Conservation (phyloP, 371 early-diverging fungal genomes). For the Haplosporangium sp. region DNA sequence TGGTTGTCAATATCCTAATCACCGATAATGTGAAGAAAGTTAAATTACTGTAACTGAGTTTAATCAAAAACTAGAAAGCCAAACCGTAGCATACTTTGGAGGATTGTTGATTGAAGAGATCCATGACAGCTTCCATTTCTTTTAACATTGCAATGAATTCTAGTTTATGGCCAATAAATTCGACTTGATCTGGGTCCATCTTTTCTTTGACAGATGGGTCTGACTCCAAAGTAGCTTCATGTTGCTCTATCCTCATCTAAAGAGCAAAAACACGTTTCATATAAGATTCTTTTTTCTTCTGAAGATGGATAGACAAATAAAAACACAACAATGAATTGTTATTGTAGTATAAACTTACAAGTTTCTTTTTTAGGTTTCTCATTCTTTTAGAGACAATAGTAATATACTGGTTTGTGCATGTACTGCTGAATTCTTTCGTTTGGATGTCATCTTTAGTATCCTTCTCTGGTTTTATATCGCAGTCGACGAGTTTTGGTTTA, state of each 20-base stretch:
- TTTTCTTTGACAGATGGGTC: conserved; percentile 5
- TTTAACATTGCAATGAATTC: conserved; percentile 7
- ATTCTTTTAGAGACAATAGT: background rate
- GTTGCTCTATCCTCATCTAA: conserved; percentile 10
- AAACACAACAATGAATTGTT: too few relatives aligned
- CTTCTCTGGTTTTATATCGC: background rate
- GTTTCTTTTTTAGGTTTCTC: background rate
- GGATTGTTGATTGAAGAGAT: conserved; percentile 6
- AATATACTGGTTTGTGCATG: background rate
- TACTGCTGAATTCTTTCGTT: background rate
- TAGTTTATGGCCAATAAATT: conserved; percentile 10
- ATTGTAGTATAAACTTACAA: background rate
- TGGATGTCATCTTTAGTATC: background rate
- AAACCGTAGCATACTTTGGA: background rate
- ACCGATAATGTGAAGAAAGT: background rate
- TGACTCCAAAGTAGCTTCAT: conserved; percentile 3
- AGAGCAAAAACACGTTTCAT: background rate
- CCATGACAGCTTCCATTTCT: conserved; percentile 14
- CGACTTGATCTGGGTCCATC: conserved; percentile 9
- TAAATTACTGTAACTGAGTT: background rate
- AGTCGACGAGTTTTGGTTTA: background rate
- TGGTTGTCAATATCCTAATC: background rate
- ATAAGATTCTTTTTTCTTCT: background rate
- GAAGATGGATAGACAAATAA: too few relatives aligned
- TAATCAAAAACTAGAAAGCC: background rate